Evolutionary conservation across 331 rosid genomes (phyloP).

Genomic region (Quercus phellos): DNA sequence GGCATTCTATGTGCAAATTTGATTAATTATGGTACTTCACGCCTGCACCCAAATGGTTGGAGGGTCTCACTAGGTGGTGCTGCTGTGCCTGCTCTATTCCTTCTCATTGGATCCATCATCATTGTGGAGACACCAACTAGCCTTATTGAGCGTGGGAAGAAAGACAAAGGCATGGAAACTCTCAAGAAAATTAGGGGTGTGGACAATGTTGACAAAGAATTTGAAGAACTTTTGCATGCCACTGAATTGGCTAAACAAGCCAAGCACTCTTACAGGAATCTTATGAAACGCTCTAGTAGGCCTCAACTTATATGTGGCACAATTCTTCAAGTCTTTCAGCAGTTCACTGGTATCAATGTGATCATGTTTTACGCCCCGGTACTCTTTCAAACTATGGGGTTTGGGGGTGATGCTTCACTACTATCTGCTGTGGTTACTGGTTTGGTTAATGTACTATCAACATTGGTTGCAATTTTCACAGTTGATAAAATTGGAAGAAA

Average conservation of each 20-base stretch:
- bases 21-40: constrained; percentile 25
- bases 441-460: neutral
- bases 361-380: constrained; percentile 14
- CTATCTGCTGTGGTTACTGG: constrained; percentile 8
- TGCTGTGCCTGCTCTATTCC: constrained; percentile 9
- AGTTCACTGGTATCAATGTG: constrained; percentile 6
- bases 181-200: constrained; percentile 28
- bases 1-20: constrained; percentile 31
- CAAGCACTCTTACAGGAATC: constrained; percentile 22
- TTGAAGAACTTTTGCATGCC: constrained; percentile 1
- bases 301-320: constrained; percentile 23
- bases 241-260: neutral
- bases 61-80: constrained; percentile 35
- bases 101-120: constrained; percentile 13
- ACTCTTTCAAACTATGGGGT: constrained; percentile 10
- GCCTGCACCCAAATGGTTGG: constrained; percentile 28
- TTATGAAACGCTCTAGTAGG: constrained; percentile 21
- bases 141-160: constrained; percentile 16
- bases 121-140: constrained; percentile 31
- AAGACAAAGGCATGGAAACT: constrained; percentile 9
- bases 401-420: neutral
- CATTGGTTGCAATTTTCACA: neutral
- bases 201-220: constrained; percentile 24
- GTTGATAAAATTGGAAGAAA: constrained; percentile 8
- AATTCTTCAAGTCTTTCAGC: constrained; percentile 4